These are phyloP conservation scores for Exophiala phaeomuriformis DNA, from an alignment of 2,329 filamentous ascomycete species.

Conservation along the genomic window DNA sequence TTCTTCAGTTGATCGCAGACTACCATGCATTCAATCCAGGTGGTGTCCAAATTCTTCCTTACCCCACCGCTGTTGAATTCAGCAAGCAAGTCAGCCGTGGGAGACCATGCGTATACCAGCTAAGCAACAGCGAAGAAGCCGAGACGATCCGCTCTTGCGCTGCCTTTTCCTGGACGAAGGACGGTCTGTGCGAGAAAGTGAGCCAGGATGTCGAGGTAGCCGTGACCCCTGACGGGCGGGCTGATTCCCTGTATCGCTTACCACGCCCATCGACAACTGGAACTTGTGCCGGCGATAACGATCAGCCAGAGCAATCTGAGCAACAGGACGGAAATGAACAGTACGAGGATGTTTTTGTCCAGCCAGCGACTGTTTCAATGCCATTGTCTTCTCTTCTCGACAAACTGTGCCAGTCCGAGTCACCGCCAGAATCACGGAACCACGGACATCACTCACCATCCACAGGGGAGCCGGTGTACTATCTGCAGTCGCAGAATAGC, in stretches of 20 bases:
- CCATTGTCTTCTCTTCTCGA: slow-evolving; percentile 18
- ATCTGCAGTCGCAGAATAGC: slow-evolving; percentile 28
- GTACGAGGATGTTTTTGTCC: slow-evolving; percentile 22
- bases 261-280: not conserved
- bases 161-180: slow-evolving; percentile 22
- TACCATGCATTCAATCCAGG: slow-evolving; percentile 25
- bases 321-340: not conserved
- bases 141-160: slow-evolving; percentile 5
- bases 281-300: not conserved
- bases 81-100: slow-evolving; percentile 24
- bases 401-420: slow-evolving; percentile 6
- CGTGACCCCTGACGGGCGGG: slow-evolving; percentile 24
- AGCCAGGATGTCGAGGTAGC: slow-evolving; percentile 23
- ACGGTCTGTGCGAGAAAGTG: slow-evolving; percentile 15
- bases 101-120: slow-evolving; percentile 20
- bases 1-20: slow-evolving; percentile 21
- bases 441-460: not conserved
- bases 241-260: slow-evolving; percentile 20
- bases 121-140: slow-evolving; percentile 2
- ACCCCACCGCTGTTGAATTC: slow-evolving; percentile 23
- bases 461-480: slow-evolving; percentile 16
- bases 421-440: not conserved
- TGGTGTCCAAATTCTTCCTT: slow-evolving; percentile 11
- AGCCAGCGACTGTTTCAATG: slow-evolving; percentile 22
- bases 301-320: not conserved